These are phyloP conservation scores for Sporothrix brasiliensis DNA, from an alignment of 2,329 filamentous ascomycete genomes.

Conservation along the genomic window DNA sequence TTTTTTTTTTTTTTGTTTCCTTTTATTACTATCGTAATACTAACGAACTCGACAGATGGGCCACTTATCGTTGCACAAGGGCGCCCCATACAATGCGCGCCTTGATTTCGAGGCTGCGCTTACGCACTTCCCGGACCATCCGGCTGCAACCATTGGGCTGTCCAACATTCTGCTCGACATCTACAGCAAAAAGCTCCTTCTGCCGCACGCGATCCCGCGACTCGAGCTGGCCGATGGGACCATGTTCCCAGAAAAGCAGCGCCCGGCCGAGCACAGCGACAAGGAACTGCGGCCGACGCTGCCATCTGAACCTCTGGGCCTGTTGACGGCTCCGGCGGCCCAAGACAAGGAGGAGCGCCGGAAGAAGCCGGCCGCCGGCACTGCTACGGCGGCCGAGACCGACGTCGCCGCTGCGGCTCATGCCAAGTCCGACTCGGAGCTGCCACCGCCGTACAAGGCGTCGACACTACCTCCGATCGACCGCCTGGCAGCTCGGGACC, in stretches of 20 bases:
- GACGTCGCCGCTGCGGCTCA: neutral
- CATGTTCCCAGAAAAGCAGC: constrained; percentile 37
- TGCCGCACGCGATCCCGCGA: constrained; percentile 56
- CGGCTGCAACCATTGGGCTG: constrained; percentile 76
- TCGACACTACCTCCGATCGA: constrained; percentile 72
- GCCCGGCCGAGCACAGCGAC: constrained; percentile 31
- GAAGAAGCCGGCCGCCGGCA: neutral
- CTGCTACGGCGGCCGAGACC: neutral
- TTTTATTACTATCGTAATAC: neutral
- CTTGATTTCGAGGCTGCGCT: constrained; percentile 81
- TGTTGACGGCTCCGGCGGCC: constrained; percentile 37
- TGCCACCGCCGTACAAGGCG: constrained; percentile 58
- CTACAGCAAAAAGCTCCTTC: constrained; percentile 70
- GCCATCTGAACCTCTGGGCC: constrained; percentile 53
- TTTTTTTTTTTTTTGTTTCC: neutral
- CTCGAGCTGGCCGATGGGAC: constrained; percentile 45
- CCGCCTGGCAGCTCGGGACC: constrained; percentile 84
- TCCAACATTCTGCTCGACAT: constrained; percentile 85
- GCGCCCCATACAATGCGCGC: constrained; percentile 68
- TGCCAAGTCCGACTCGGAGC: constrained; percentile 34
- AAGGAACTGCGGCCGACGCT: constrained; percentile 38
- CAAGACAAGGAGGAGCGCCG: neutral
- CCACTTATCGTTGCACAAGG: constrained; percentile 64
- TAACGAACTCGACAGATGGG: constrained; percentile 58
- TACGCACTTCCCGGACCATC: constrained; percentile 76